Evolutionary conservation across 805 yeast genomes (phyloP).

Genomic region (Phaffomyces opuntiae): DNA sequence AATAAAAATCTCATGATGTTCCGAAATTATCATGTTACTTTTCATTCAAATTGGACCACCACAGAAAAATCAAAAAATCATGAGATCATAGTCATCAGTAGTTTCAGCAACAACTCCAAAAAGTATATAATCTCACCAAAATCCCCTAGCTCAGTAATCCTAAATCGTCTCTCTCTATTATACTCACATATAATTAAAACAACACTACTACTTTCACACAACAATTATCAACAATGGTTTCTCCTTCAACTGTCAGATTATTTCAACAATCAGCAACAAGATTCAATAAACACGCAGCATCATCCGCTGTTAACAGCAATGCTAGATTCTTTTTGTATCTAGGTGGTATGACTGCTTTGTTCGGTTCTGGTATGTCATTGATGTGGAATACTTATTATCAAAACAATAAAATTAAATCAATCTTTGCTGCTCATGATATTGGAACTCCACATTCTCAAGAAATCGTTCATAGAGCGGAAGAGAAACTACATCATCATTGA

Average conservation of each 20-base stretch:
- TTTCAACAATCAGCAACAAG: conserved; percentile 18
- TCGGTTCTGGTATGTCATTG: conserved; percentile 12
- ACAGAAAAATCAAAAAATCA: too few relatives aligned
- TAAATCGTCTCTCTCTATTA: background rate
- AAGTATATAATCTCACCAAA: background rate
- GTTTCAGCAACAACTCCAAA: background rate
- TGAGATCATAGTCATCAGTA: too few relatives aligned
- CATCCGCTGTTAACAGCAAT: conserved; percentile 9
- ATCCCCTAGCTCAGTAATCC: background rate
- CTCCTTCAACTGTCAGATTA: conserved; percentile 16
- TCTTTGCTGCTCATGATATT: conserved; percentile 13
- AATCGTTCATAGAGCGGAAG: conserved; percentile 2
- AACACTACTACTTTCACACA: background rate
- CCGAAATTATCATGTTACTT: too few relatives aligned
- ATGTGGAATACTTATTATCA: conserved; percentile 20
- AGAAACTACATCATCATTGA: background rate
- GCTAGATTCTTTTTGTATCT: conserved; percentile 14
- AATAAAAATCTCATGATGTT: background rate
- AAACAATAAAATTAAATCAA: conserved; percentile 21
- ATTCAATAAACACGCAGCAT: conserved; percentile 14
- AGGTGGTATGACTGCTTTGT: conserved; percentile 14
- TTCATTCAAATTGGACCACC: background rate
- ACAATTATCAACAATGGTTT: conserved; percentile 16
- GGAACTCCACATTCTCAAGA: conserved; percentile 6
- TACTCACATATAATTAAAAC: background rate